Conservation (phyloP, 1,284 basidiomycete genomes). For the Cryptococcus hybrid region DNA sequence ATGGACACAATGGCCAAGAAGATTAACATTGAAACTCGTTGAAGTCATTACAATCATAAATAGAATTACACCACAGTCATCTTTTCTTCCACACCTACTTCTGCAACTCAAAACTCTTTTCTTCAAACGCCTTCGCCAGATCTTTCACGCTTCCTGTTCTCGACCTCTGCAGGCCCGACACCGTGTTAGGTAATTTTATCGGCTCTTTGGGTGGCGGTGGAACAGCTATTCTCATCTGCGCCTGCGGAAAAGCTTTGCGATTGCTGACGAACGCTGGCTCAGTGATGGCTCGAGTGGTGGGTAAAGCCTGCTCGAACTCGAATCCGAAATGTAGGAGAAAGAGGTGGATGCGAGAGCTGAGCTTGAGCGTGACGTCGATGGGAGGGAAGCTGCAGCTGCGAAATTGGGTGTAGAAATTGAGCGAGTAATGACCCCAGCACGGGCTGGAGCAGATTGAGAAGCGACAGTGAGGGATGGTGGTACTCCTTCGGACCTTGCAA, state of each 20-base stretch:
- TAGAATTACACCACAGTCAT: not conserved
- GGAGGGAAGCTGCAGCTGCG: not conserved
- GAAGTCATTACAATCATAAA: not conserved
- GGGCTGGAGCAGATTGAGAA: not conserved
- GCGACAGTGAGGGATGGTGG: conserved; percentile 1
- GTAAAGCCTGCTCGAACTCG: conserved; percentile 14
- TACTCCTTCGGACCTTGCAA: not conserved
- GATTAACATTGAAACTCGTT: not conserved
- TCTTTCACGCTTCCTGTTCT: conserved; percentile 26
- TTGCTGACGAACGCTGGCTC: conserved; percentile 26
- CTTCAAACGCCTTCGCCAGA: conserved; percentile 29
- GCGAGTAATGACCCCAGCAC: not conserved
- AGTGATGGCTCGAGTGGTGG: conserved; percentile 25
- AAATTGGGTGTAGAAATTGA: not conserved
- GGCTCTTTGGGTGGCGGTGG: not conserved
- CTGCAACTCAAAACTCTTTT: conserved; percentile 11
- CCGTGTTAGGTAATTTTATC: conserved; percentile 1
- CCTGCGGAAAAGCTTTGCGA: conserved; percentile 23
- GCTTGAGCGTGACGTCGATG: not conserved
- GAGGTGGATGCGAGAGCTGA: not conserved
- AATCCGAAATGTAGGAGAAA: not conserved
- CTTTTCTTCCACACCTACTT: no score
- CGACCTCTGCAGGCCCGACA: not conserved
- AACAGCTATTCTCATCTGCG: no score
- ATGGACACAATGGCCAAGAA: not conserved